A percentile compares a stretch with the other conserved stretches of the same genome.
These are phyloP conservation scores for Acanthamoeba triangularis DNA, from an alignment of 208 protist species.

Conservation along the genomic window DNA sequence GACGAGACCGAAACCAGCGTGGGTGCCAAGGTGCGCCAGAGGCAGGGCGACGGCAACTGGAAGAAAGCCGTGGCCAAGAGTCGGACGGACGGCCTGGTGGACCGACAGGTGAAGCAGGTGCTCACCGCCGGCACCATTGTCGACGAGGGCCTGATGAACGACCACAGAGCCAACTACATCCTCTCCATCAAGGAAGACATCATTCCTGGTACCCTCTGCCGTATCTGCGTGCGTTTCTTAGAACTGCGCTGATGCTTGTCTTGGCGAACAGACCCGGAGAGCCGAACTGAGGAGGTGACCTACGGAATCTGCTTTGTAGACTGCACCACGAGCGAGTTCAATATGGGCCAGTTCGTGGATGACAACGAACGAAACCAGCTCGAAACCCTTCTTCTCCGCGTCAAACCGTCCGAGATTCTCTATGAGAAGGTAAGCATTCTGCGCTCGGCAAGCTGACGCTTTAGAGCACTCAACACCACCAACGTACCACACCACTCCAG, in stretches of 20 bases:
- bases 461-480: background rate
- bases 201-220: background rate
- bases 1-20: constrained; percentile 86
- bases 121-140: constrained; percentile 85
- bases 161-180: constrained; percentile 80
- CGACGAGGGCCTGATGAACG: constrained; percentile 82
- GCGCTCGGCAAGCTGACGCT: background rate
- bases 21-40: constrained; percentile 58
- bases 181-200: constrained; percentile 82
- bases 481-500: background rate
- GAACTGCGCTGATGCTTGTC: background rate
- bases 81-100: constrained; percentile 13
- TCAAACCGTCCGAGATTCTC: constrained; percentile 82
- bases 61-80: constrained; percentile 4
- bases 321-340: constrained; percentile 79
- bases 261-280: background rate
- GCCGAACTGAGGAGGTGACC: background rate
- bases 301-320: constrained; percentile 87
- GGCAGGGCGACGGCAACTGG: constrained; percentile 32
- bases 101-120: constrained; percentile 21
- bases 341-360: constrained; percentile 78
- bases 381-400: constrained; percentile 83
- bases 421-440: constrained; percentile 71
- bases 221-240: too few relatives aligned
- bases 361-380: constrained; percentile 79